These are phyloP conservation scores for Diaporthe citriasiana DNA, from an alignment of 2,329 filamentous ascomycete genomes.

Conservation along the genomic window DNA sequence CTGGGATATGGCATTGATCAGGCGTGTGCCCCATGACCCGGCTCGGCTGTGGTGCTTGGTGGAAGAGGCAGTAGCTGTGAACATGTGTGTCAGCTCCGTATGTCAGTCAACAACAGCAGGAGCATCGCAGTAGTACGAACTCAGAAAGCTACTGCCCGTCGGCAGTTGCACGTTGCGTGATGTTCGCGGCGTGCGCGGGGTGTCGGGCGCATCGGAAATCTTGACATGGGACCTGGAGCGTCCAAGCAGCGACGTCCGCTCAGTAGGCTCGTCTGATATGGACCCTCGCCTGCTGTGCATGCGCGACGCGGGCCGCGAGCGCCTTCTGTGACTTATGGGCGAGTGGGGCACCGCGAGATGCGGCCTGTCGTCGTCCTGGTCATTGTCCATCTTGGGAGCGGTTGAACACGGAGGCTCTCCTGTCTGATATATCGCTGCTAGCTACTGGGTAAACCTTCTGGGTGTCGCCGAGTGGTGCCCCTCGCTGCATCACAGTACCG, in stretches of 20 bases:
- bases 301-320: slow-evolving; percentile 41
- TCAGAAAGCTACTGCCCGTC: slow-evolving; percentile 38
- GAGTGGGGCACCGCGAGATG: slow-evolving; percentile 34
- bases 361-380: slow-evolving; percentile 35
- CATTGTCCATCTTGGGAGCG: slow-evolving; percentile 30
- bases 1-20: slow-evolving; percentile 73
- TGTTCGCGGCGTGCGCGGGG: slow-evolving; percentile 29
- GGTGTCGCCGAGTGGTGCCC: slow-evolving; percentile 10
- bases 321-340: slow-evolving; percentile 39
- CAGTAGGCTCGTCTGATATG: slow-evolving; percentile 40
- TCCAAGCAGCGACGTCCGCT: slow-evolving; percentile 39
- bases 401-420: not conserved
- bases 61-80: slow-evolving; percentile 55
- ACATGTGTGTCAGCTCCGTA: slow-evolving; percentile 35
- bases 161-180: slow-evolving; percentile 15
- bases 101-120: not conserved
- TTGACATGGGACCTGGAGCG: slow-evolving; percentile 36
- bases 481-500: slow-evolving; percentile 16
- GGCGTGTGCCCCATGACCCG: slow-evolving; percentile 71
- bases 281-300: slow-evolving; percentile 39
- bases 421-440: not conserved
- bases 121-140: slow-evolving; percentile 41
- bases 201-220: slow-evolving; percentile 33
- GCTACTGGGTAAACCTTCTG: slow-evolving; percentile 8
- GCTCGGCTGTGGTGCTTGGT: slow-evolving; percentile 68